phyloP scores from a whole-genome alignment of 2,329 filamentous ascomycete species.

The Beauveria sp. region DNA sequence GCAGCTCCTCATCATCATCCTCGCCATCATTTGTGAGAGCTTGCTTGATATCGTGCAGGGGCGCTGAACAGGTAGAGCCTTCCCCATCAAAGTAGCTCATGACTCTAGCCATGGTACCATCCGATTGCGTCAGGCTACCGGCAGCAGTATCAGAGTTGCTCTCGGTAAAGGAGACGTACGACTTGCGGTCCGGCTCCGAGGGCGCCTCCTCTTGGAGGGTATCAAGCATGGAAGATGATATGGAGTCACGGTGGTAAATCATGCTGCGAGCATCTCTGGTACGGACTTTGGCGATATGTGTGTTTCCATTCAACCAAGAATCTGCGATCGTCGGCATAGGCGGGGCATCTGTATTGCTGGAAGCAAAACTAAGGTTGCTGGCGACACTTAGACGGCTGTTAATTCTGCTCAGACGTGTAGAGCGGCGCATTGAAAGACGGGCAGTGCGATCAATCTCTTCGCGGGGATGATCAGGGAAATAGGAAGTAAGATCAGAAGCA shows the following conservation, averaged over 20 bases:
- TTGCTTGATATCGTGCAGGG: slow-evolving; percentile 75
- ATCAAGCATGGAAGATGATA: slow-evolving; percentile 81
- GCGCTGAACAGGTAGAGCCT: slow-evolving; percentile 62
- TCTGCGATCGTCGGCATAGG: slow-evolving; percentile 95
- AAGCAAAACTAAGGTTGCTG: slow-evolving; percentile 88
- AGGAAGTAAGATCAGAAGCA: slow-evolving; percentile 89
- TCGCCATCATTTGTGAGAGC: slow-evolving; percentile 86
- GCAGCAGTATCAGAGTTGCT: slow-evolving; percentile 63
- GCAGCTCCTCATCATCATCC: slow-evolving; percentile 80
- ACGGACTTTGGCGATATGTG: slow-evolving; percentile 31
- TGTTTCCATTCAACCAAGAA: slow-evolving; percentile 63
- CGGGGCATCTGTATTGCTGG: slow-evolving; percentile 85
- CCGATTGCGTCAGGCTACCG: slow-evolving; percentile 71
- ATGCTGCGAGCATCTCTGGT: slow-evolving; percentile 34
- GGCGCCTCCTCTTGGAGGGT: slow-evolving; percentile 87
- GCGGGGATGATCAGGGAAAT: slow-evolving; percentile 91
- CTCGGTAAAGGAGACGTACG: slow-evolving; percentile 83
- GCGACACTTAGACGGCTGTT: slow-evolving; percentile 90
- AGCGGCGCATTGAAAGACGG: slow-evolving; percentile 83
- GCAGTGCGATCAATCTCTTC: slow-evolving; percentile 96
- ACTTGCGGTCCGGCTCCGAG: slow-evolving; percentile 82
- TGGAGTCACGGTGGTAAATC: slow-evolving; percentile 67
- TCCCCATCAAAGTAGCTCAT: slow-evolving; percentile 83
- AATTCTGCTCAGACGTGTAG: slow-evolving; percentile 82
- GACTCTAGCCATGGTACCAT: slow-evolving; percentile 54